Conservation (phyloP, 1,139 yeast genomes). For the Torulaspora globosa region DNA sequence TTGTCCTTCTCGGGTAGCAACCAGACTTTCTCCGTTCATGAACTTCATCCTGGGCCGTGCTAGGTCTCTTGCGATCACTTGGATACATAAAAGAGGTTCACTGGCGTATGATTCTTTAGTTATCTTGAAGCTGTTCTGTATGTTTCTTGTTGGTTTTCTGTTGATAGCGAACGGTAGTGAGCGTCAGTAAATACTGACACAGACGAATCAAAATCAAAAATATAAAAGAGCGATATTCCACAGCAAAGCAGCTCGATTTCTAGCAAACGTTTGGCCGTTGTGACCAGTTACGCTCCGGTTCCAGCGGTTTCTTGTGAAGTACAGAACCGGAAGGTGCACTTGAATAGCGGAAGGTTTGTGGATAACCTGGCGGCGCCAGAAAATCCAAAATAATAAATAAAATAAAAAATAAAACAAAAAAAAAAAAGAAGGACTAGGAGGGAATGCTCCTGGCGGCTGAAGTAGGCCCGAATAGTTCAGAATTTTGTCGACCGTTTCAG, state of each 20-base stretch:
- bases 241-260: background rate
- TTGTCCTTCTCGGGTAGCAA: constrained; percentile 2
- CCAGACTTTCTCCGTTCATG: constrained; percentile 1
- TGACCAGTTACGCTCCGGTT: background rate
- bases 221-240: constrained; percentile 6
- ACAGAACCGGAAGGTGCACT: background rate
- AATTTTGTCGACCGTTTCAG: background rate
- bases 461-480: background rate
- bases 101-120: background rate
- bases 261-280: constrained; percentile 1
- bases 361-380: constrained; percentile 9
- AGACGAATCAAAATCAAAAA: background rate
- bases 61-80: constrained; percentile 8
- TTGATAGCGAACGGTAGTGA: constrained; percentile 5
- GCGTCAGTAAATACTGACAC: constrained; percentile 7
- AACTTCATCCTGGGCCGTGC: constrained; percentile 7
- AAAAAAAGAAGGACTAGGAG: background rate
- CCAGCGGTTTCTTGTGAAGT: background rate
- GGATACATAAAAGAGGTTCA: constrained; percentile 5
- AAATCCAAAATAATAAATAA: too few relatives aligned
- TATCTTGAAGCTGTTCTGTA: constrained; percentile 1
- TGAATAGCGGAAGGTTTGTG: background rate
- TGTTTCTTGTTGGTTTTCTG: constrained; percentile 4
- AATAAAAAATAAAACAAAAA: constrained; percentile 1
- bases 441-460: background rate